Evolutionary conservation across 2,329 filamentous ascomycete species (phyloP).

Genomic region (Ilyonectria sp.): DNA sequence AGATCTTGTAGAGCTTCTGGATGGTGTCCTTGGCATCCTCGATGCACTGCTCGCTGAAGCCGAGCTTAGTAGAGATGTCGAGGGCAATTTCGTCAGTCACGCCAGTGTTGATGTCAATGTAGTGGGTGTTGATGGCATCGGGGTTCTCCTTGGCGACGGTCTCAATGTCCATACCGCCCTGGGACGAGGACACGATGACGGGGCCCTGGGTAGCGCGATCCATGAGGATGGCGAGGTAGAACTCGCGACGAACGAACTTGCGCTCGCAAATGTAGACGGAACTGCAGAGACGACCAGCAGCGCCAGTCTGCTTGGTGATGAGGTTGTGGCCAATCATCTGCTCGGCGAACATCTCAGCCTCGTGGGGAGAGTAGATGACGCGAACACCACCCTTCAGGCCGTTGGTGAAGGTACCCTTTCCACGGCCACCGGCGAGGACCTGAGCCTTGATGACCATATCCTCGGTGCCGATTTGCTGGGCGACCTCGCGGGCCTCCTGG

Average conservation of each 20-base stretch:
- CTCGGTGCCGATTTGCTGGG: slow-evolving; percentile 90
- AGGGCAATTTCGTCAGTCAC: slow-evolving; percentile 96
- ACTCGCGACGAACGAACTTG: slow-evolving; percentile 99
- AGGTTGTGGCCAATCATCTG: slow-evolving; percentile 99
- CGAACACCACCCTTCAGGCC: slow-evolving; percentile 98
- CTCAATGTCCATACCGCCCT: slow-evolving; percentile 99
- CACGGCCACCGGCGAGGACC: slow-evolving; percentile 96
- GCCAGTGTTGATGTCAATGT: slow-evolving; percentile 93
- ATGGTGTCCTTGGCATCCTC: slow-evolving; percentile 96
- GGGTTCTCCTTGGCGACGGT: slow-evolving; percentile 98
- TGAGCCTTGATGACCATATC: slow-evolving; percentile 99
- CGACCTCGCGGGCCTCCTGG: slow-evolving; percentile 91
- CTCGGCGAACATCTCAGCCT: slow-evolving; percentile 96
- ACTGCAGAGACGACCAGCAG: slow-evolving; percentile 93
- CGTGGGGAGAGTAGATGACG: slow-evolving; percentile 97
- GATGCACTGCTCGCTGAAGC: slow-evolving; percentile 98
- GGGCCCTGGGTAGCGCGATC: slow-evolving; percentile 92
- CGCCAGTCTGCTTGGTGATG: slow-evolving; percentile 99
- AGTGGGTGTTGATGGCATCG: slow-evolving; percentile 93
- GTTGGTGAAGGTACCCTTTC: slow-evolving; percentile 98
- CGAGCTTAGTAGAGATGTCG: slow-evolving; percentile 90
- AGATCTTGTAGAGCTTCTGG: slow-evolving; percentile 99
- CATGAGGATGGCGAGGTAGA: slow-evolving; percentile 99
- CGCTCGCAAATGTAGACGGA: slow-evolving; percentile 99
- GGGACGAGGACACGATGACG: slow-evolving; percentile 97